Base-by-base conservation (phyloP, 2,329 filamentous ascomycete species). In the Paecilomyces fulvus region DNA sequence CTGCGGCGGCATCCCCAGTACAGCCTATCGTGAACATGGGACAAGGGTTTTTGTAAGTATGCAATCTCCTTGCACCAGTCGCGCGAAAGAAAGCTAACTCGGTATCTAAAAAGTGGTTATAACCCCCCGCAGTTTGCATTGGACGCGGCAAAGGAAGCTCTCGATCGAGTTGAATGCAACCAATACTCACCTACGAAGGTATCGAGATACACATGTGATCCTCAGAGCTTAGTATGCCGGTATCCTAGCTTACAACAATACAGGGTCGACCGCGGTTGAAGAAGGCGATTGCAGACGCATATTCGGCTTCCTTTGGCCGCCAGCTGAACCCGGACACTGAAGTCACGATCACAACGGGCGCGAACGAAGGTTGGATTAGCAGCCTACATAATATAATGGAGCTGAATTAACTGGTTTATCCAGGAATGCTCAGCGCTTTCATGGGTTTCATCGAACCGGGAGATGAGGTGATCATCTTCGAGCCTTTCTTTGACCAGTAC, bases 401-500 rank as follows among this genome's bases (percentile, higher is more conserved):
- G 17, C 21, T 43, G 25, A 11, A 49, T 49, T 60, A 21, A 60
- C 52, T 20, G 25, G 49, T 25, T 48, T 8, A 11, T 46, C 3
- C 56, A 83, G 83, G 90, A 66, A 97, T 97, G 90, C 80, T 99
- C 62, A 92, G 89, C 69, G 94, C 92, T 0, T 97, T 99, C 69
- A 97, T 99, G 94, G 94, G 83, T 2, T 99, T 99, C 65, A 85
- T 99, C 57, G 94, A 99, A 74, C 82, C 84, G 0, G 94, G 90
- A 11, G 94, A 99, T 69, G 94, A 99, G 73, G 94, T 96, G 62
- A 96, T 99, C 63, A 83, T 99, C 56, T 96, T 99, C 71, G 94
- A 99, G 77, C 94, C 94, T 10, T 99, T 96, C 77, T 99, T 97
- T 71, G 94, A 99, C 75, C 94, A 99, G 85, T 89, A 71, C 69